phyloP scores from a whole-genome alignment of 106 monocot genomes.

The Dendrobium nobile region DNA sequence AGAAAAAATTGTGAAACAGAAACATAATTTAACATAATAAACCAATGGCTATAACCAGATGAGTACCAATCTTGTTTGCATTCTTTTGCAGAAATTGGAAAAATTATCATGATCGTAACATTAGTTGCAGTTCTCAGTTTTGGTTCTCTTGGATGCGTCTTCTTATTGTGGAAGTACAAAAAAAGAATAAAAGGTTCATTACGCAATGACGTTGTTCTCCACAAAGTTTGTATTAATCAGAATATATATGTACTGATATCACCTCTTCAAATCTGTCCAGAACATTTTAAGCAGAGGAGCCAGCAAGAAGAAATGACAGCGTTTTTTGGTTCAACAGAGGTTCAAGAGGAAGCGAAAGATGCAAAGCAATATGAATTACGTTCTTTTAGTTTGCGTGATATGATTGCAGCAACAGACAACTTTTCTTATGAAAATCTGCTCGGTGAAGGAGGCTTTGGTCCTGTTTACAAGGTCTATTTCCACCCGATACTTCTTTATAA shows the following conservation, averaged over 20 bases:
- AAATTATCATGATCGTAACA: not conserved
- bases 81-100: not conserved
- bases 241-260: too few relatives aligned
- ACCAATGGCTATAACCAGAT: not conserved
- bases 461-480: not conserved
- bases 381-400: too few relatives aligned
- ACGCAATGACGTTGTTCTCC: too few relatives aligned
- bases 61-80: not conserved
- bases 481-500: too few relatives aligned
- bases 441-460: slow-evolving; percentile 26
- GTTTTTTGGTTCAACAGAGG: too few relatives aligned
- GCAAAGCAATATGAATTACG: too few relatives aligned
- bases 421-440: slow-evolving; percentile 16
- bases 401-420: slow-evolving; percentile 7
- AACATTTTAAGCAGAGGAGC: too few relatives aligned
- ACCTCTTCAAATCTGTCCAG: too few relatives aligned
- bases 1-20: too few relatives aligned
- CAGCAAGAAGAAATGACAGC: too few relatives aligned
- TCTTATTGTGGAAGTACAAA: slow-evolving; percentile 4
- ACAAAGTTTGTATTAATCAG: too few relatives aligned
- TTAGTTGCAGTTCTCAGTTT: not conserved
- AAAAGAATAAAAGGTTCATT: not conserved
- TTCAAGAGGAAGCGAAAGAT: too few relatives aligned
- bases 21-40: not conserved
- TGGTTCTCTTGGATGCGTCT: slow-evolving; percentile 1